Evolutionary conservation across 2,329 filamentous ascomycete genomes (phyloP), one percentile per base, ranked within the genome.

Genomic region (Ophiosphaerella korrae): DNA sequence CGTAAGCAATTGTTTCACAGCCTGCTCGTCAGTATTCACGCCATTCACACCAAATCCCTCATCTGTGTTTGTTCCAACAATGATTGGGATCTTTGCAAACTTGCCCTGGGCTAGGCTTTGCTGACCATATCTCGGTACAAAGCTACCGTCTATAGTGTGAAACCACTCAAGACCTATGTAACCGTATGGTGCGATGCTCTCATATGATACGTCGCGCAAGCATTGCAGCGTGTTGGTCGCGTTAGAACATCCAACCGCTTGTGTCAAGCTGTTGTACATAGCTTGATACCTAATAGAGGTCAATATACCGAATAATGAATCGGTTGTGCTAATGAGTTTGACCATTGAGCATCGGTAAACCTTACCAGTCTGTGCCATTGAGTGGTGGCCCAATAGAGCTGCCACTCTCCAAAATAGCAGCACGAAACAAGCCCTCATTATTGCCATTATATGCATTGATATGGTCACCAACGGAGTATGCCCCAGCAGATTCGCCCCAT

Each of bases 11-110:
- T 67, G 59, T 14, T 64, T 53, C 7, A 67, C 46, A 8, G 68
- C 67, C 43, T 66, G 57, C 36, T 66, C 76, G 16, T 75, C 78
- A 3, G 76, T 81, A 11, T 64, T 72, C 2, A 79, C 77, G 1
- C 76, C 75, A 13, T 52, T 80, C 52, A 86, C 86, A 1, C 76
- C 74, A 2, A 82, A 82, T 0, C 84, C 87, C 65, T 90, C 87
- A 57, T 89, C 86, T 0, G 81, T 81, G 63, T 88, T 88, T 14
- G 79, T 81, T 2, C 87, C 86, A 21, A 82, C 73, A 1, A 89
- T 75, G 26, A 88, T 77, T 0, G 85, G 84, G 0, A 88, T 82
- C 40, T 83, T 80, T 45, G 86, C 80, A 55, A 89, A 88, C 7
- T 78, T 78, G 42, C 84, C 84, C 3, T 77, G 24, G 0, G 18